Percentiles rank a stretch among this genome's conserved stretches.
These are phyloP conservation scores for Millerago galiae DNA, from an alignment of 805 yeast species.

Conservation along the genomic window DNA sequence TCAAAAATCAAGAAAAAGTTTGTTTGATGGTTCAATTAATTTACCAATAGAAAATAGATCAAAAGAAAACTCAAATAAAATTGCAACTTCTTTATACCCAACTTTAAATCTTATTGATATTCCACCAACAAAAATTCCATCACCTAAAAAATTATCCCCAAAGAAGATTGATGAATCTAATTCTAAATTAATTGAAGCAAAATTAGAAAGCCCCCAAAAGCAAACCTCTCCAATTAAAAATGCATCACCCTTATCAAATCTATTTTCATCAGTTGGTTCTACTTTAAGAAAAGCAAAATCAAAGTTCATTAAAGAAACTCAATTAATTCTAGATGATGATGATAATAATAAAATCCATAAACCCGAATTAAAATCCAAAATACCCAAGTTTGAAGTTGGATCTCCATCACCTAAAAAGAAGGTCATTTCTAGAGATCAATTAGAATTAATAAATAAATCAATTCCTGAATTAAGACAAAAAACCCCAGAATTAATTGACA, in stretches of 20 bases:
- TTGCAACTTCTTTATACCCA: constrained; percentile 17
- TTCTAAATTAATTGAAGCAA: constrained; percentile 1
- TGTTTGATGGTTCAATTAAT: constrained; percentile 10
- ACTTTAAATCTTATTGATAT: constrained; percentile 4
- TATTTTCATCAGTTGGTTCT: constrained; percentile 22
- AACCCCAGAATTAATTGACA: constrained; percentile 2
- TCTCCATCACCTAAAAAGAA: constrained; percentile 7
- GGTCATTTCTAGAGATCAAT: constrained; percentile 1
- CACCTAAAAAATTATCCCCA: constrained; percentile 5
- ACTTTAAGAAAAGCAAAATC: constrained; percentile 19
- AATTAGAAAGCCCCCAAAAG: constrained; percentile 10
- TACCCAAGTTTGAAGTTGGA: not conserved
- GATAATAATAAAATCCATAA: constrained; percentile 6
- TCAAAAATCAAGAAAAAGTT: constrained; percentile 11
- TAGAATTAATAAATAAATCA: constrained; percentile 7
- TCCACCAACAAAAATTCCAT: constrained; percentile 1
- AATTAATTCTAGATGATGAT: constrained; percentile 5
- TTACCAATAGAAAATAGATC: constrained; percentile 7
- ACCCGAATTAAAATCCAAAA: not conserved
- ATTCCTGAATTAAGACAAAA: not conserved
- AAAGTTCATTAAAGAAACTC: constrained; percentile 17
- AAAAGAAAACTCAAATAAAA: constrained; percentile 5
- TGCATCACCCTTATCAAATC: constrained; percentile 21
- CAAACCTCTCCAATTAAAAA: constrained; percentile 5
- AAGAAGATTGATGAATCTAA: constrained; percentile 3